Base-by-base conservation (phyloP, 2,329 filamentous ascomycete species). In the Lojkania enalia region DNA sequence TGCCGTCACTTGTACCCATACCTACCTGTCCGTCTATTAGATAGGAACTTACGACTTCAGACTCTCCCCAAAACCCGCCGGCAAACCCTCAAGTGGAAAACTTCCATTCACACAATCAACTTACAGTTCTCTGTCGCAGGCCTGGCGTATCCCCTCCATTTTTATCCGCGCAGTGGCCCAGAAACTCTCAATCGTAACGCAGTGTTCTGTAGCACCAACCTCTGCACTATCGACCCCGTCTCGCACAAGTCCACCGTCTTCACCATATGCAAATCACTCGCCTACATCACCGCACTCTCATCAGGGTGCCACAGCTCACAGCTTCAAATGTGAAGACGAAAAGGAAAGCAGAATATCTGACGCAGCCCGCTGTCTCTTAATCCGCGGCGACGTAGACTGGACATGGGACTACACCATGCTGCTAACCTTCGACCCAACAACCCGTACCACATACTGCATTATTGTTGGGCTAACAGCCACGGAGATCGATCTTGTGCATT, bases 351-450 rank as follows among this genome's bases (percentile, higher is more conserved):
- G 11, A 12, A 42, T 51, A 20, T 49, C 51, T 20, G 29, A 42
- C 19, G 1, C 13, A 11, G 40, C 49, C 7, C 43, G 9, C 13
- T 42, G 37, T 23, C 40, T 54, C 4, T 36, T 54, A 4, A 35
- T 54, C 30, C 39, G 49, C 12, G 46, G 49, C 20, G 51, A 51
- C 20, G 46, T 46, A 7, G 48, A 54, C 20, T 54, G 51, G 51
- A 54, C 51, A 2, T 54, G 48, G 48, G 51, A 54, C 23, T 54
- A 54, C 41, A 52, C 45, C 2, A 40, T 52, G 15, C 33, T 45
- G 11, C 43, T 52, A 4, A 52, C 42, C 3, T 25, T 46, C 15
- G 46, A 51, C 18, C 48, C 51, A 1, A 19, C 13, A 2, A 38
- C 45, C 4, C 19, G 39, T 15, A 48, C 23, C 5, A 52, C 46